phyloP scores from a whole-genome alignment of 768 basidiomycete species.

The Cantharellus anzutake region DNA sequence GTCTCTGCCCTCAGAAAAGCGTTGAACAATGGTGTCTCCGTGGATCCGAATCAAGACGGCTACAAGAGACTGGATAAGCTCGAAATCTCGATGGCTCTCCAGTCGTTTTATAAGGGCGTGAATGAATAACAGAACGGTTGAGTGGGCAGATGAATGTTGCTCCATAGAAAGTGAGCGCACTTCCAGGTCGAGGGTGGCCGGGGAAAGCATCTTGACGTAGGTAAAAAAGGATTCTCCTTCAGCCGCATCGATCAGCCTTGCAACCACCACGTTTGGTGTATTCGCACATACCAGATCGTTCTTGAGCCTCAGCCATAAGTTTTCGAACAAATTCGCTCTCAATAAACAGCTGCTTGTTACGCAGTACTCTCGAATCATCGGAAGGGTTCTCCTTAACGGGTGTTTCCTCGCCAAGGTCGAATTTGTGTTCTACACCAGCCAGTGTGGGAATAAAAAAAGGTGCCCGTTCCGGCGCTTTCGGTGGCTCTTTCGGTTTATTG shows the following conservation, averaged over 20 bases:
- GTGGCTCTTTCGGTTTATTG: slow-evolving; percentile 91
- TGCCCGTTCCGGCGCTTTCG: slow-evolving; percentile 85
- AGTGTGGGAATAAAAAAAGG: slow-evolving; percentile 95
- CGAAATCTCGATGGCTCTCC: slow-evolving; percentile 71
- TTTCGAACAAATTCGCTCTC: slow-evolving; percentile 57
- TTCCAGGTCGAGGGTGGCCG: slow-evolving; percentile 82
- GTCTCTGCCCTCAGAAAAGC: neutral
- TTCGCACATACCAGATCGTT: slow-evolving; percentile 46
- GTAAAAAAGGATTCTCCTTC: slow-evolving; percentile 68
- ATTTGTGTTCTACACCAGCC: slow-evolving; percentile 66
- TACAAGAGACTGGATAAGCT: slow-evolving; percentile 80
- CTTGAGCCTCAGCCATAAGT: slow-evolving; percentile 32
- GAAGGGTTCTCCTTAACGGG: slow-evolving; percentile 1
- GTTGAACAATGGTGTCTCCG: slow-evolving; percentile 51
- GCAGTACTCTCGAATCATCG: slow-evolving; percentile 9
- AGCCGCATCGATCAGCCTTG: neutral
- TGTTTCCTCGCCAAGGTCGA: slow-evolving; percentile 35
- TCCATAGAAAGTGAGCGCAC: slow-evolving; percentile 44
- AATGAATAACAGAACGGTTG: slow-evolving; percentile 49
- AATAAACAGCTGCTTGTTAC: slow-evolving; percentile 32
- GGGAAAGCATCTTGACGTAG: slow-evolving; percentile 70
- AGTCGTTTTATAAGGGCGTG: slow-evolving; percentile 55
- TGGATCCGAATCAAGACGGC: slow-evolving; percentile 73
- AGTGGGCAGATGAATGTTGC: slow-evolving; percentile 21
- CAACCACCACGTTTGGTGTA: neutral